These are phyloP conservation scores for Aurinia saxatilis DNA, from an alignment of 345 rosid species.

Conservation along the genomic window DNA sequence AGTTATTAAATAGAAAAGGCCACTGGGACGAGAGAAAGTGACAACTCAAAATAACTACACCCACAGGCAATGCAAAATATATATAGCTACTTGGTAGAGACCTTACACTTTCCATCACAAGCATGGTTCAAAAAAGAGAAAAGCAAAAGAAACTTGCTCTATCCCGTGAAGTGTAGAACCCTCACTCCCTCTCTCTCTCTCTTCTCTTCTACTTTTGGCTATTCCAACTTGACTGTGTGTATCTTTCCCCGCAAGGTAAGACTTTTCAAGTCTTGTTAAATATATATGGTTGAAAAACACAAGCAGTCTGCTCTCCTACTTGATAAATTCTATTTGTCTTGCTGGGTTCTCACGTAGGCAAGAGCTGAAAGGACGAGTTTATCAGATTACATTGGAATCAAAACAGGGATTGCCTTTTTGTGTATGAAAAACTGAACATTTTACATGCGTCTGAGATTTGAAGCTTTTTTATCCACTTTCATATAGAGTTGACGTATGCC, in stretches of 20 bases:
- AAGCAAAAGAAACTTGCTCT: conserved; percentile 1
- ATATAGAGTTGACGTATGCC: not conserved
- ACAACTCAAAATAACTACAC: conserved; percentile 11
- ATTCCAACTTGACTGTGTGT: not conserved
- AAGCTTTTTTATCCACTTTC: not conserved
- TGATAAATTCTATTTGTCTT: not conserved
- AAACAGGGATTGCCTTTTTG: not conserved
- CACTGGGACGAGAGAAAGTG: not conserved
- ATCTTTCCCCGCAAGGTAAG: not conserved
- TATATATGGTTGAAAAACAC: not conserved
- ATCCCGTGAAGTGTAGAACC: conserved; percentile 10
- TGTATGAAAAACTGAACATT: not conserved
- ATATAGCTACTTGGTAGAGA: not conserved
- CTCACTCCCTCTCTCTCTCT: not conserved
- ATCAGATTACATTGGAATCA: not conserved
- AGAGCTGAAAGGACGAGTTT: not conserved
- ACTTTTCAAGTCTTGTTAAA: not conserved
- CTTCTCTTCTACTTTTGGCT: not conserved
- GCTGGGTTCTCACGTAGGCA: not conserved
- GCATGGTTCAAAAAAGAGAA: conserved; percentile 2
- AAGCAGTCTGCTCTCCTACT: conserved; percentile 3
- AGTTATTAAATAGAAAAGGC: not conserved
- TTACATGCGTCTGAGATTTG: not conserved
- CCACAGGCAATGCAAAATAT: not conserved
- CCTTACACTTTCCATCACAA: conserved; percentile 10